Conservation (phyloP, 2,329 filamentous ascomycete species). For the Thielaviopsis euricoi region DNA sequence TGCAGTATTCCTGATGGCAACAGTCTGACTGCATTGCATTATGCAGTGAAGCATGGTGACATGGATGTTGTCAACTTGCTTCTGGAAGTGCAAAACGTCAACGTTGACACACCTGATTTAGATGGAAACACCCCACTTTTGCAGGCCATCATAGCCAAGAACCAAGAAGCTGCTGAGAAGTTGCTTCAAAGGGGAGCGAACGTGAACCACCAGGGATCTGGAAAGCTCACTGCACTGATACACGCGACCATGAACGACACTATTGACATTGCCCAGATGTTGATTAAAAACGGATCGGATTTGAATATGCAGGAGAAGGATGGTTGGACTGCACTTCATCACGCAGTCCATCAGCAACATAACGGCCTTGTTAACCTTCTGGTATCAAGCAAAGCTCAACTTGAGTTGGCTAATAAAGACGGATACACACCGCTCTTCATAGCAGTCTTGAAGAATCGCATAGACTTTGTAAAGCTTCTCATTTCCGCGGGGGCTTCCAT, state of each 20-base stretch:
- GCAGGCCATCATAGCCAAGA: not conserved
- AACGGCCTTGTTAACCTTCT: not conserved
- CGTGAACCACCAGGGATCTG: not conserved
- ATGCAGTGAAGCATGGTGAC: not conserved
- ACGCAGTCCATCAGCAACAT: not conserved
- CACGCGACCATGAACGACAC: not conserved
- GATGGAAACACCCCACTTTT: not conserved
- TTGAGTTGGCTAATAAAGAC: not conserved
- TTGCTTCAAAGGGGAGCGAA: not conserved
- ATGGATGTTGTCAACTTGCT: not conserved
- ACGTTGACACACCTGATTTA: not conserved
- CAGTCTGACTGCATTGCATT: not conserved
- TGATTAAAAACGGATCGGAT: not conserved
- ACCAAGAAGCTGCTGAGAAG: not conserved
- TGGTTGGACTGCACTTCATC: not conserved
- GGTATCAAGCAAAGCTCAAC: not conserved
- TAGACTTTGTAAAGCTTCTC: not conserved
- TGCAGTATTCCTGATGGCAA: too few species aligned
- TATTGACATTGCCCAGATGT: not conserved
- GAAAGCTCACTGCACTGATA: not conserved
- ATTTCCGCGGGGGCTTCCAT: not conserved
- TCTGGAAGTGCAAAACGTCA: not conserved
- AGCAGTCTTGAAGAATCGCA: not conserved
- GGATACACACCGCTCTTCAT: not conserved
- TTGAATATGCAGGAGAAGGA: not conserved